Conservation (phyloP, 495 filamentous ascomycete genomes). For the Aspergillus nanangensis region DNA sequence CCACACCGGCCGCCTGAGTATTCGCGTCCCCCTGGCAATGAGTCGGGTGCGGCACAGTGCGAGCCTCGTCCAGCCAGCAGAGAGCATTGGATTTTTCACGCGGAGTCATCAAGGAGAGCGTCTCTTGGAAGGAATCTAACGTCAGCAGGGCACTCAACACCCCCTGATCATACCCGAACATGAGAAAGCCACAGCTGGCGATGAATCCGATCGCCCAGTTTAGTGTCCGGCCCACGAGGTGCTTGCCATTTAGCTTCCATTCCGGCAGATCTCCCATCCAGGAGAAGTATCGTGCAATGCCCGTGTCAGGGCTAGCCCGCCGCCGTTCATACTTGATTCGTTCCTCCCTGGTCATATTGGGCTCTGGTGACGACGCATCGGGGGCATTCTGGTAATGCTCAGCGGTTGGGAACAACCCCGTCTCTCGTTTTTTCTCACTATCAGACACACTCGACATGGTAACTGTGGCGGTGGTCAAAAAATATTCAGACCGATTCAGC, state of each 20-base stretch:
- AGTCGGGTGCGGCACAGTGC: not conserved
- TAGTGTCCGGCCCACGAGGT: not conserved
- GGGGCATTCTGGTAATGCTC: not conserved
- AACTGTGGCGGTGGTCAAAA: not conserved
- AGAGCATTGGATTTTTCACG: conserved; percentile 32
- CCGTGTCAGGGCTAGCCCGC: not conserved
- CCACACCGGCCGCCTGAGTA: conserved; percentile 6
- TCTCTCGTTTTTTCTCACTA: not conserved
- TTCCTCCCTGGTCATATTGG: not conserved
- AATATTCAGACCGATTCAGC: not conserved
- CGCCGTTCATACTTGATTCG: not conserved
- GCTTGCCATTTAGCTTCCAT: not conserved
- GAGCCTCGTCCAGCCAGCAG: conserved; percentile 17
- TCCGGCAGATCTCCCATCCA: conserved; percentile 3
- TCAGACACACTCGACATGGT: not conserved
- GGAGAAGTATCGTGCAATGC: not conserved
- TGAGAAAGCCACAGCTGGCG: conserved; percentile 45
- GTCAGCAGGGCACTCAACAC: conserved; percentile 70
- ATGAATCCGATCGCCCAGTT: conserved; percentile 8
- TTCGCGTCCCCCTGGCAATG: conserved; percentile 2
- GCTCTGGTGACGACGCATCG: not conserved
- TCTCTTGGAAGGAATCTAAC: conserved; percentile 12
- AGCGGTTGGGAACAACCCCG: not conserved
- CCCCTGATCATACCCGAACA: conserved; percentile 60
- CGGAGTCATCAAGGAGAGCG: conserved; percentile 7